Evolutionary conservation across 2,329 filamentous ascomycete species (phyloP), one percentile per base, ranked within the genome.

Genomic region (Magnaporthiopsis incrustans): DNA sequence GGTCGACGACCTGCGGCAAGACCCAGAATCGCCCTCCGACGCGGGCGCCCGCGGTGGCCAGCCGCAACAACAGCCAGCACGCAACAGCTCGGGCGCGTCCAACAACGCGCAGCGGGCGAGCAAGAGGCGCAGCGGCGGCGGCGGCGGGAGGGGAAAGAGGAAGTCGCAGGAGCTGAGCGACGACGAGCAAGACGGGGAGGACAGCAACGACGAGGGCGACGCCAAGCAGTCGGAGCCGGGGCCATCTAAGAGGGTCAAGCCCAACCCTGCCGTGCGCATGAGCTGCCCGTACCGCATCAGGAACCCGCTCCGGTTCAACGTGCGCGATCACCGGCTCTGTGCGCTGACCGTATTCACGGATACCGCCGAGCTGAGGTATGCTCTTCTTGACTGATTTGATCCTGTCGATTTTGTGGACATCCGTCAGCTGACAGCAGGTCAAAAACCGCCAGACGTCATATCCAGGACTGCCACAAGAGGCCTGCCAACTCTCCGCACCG

Each of bases 221-320:
- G 56, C 32, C 5, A 62, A 57, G 35, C 64, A 62, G 58, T 33
- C 50, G 22, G 60, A 64, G 14, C 27, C 63, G 10, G 63, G 63
- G 53, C 59, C 63, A 26, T 61, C 63, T 1, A 65, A 65, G 44
- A 60, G 64, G 14, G 26, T 60, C 14, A 62, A 62, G 60, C 35
- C 62, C n/a, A 57, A 64, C 18, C 53, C 57, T 18, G 26, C 27
- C 10, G 59, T 64, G n/a, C 35, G 63, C 27, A 64, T 64, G 63
- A 64, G 59, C 53, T 65, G 64, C 44, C 64, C 64, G 12, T 65
- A 63, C 57, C 33, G 64, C 18, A 63, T 63, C 22, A 63, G 57
- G 61, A 65, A 65, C n/a, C 64, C 64, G 5, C 57, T 65, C 22
- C 64, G 64, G 22, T 65, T 65, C 57, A 63, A 65, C 57, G 64